Base-by-base conservation (phyloP, 495 filamentous ascomycete genomes). In the Xylaria longipes region DNA sequence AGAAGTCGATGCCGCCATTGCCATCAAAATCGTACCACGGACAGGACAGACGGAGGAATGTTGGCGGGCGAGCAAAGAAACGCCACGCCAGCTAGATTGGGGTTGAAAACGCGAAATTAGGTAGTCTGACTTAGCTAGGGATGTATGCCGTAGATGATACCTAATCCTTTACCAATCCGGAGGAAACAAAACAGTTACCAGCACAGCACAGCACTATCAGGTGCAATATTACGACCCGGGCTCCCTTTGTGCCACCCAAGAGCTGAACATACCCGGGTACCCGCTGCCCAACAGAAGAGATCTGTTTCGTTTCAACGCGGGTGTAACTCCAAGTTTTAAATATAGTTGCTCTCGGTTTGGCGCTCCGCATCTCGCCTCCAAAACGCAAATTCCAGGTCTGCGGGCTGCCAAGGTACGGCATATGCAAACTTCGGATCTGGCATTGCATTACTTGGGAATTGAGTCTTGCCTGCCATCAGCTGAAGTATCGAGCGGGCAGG, bases 351-450 rank as follows among this genome's bases (percentile, higher is more conserved):
- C 29, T 65, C 45, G 17, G 43, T 50, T 65, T 65, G 29, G 63
- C 63, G 52, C 63, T 50, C 63, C 63, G 63, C 63, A 65, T 65
- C 63, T 45, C 41, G 61, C 39, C 61, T 43, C 37, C 39, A 64
- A 39, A 25, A 25, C n/a, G 31, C 63, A 39, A 66, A 43, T 58
- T 46, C 66, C 66, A 68, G 66, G 25, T 45, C 50, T 57, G 52
- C 50, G 66, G 66, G 66, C 27, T 58, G 66, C 66, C 65, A 68
- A 68, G 66, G 52, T 31, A 56, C 52, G 39, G 37, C 52, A 68
- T 60, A 68, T 68, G 66, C 66, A 60, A 68, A 58, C 52, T 46
- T 60, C 66, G 66, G 66, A 68, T 60, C 66, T 68, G 25, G 66
- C 66, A 68, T 68, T 60, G 52, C 66, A 68, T 46, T 22, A 33